Evolutionary conservation across 345 rosid species (phyloP).

Genomic region (Linum trigynum): DNA sequence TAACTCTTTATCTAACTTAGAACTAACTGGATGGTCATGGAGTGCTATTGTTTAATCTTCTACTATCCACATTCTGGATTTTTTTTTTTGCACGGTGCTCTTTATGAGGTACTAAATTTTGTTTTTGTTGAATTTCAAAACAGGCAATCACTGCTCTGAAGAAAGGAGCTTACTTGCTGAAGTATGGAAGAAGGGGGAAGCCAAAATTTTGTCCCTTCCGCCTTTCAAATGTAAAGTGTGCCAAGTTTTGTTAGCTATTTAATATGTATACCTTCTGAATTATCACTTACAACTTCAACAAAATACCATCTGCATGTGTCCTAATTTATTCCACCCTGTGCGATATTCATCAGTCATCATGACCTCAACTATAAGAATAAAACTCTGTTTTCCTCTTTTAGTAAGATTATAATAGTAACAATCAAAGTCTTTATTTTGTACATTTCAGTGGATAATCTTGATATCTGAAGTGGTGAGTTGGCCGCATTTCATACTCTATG

Average conservation of each 20-base stretch:
- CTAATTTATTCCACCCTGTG: not conserved
- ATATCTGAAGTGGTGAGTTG: not conserved
- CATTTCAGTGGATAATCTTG: not conserved
- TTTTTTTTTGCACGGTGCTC: too few relatives aligned
- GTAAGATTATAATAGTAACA: not conserved
- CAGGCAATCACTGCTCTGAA: constrained; percentile 22
- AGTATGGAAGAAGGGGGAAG: constrained; percentile 24
- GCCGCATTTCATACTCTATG: not conserved
- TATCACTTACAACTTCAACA: constrained; percentile 2
- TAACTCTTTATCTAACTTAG: not conserved
- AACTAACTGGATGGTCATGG: not conserved
- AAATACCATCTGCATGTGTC: not conserved
- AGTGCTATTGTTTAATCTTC: not conserved
- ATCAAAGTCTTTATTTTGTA: not conserved
- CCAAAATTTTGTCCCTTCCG: constrained; percentile 23
- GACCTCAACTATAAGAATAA: not conserved
- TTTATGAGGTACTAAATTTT: constrained; percentile 12
- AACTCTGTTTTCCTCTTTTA: not conserved
- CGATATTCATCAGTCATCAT: not conserved
- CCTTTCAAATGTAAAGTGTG: constrained; percentile 16
- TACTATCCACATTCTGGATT: not conserved
- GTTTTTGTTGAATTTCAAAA: not conserved
- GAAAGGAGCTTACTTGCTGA: constrained; percentile 18
- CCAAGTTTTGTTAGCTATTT: constrained; percentile 2
- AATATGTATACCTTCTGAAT: not conserved